phyloP scores from a whole-genome alignment of 108 stramenopile species.

The Schizochytrium sp. region DNA sequence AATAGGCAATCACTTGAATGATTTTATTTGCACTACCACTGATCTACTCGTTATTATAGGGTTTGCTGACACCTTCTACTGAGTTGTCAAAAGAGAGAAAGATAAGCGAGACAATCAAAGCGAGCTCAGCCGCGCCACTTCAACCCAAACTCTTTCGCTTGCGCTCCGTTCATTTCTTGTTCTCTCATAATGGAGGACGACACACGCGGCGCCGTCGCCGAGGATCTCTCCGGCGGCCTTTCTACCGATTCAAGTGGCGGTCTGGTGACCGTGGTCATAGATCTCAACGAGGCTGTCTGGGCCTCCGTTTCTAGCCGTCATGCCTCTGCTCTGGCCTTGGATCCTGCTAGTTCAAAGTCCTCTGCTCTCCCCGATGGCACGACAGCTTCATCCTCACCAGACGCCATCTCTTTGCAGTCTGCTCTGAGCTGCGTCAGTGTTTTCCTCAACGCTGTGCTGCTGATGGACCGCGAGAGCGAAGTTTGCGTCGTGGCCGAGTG shows the following conservation, averaged over 20 bases:
- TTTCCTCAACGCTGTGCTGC: constrained; percentile 56
- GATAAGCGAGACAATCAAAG: background rate
- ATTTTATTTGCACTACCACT: too few relatives aligned
- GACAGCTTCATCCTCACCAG: background rate
- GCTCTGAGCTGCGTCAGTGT: constrained; percentile 40
- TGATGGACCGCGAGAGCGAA: constrained; percentile 49
- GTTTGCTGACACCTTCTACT: too few relatives aligned
- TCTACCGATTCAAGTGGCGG: background rate
- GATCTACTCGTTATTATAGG: too few relatives aligned
- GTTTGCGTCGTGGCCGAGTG: constrained; percentile 33
- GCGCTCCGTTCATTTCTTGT: too few relatives aligned
- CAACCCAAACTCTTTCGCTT: too few relatives aligned
- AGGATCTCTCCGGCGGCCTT: too few relatives aligned
- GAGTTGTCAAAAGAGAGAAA: too few relatives aligned
- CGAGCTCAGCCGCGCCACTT: background rate
- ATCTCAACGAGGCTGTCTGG: constrained; percentile 33
- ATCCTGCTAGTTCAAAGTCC: too few relatives aligned
- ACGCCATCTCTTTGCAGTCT: background rate
- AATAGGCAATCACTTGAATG: too few relatives aligned
- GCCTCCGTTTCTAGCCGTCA: background rate
- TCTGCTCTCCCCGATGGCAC: too few relatives aligned
- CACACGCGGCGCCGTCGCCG: background rate
- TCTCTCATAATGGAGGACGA: background rate
- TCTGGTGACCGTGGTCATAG: constrained; percentile 51
- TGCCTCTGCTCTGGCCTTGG: background rate